These are phyloP conservation scores for Irpex rosettiformis DNA, from an alignment of 1,284 basidiomycete genomes.

Conservation along the genomic window DNA sequence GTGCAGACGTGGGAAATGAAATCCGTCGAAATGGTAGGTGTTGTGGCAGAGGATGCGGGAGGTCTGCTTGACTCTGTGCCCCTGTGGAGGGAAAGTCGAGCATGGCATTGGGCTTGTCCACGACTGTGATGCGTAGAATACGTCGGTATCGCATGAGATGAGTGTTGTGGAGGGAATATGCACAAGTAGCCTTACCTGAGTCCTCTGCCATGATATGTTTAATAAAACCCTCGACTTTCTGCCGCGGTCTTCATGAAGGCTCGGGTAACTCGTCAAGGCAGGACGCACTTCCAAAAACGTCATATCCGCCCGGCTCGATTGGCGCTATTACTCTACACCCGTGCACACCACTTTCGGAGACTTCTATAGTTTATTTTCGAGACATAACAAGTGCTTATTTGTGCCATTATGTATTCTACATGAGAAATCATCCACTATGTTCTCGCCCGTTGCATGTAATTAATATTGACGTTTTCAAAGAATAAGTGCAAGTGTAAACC, in stretches of 20 bases:
- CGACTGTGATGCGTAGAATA: slow-evolving; percentile 1
- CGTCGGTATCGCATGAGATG: slow-evolving; percentile 9
- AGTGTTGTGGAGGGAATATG: not conserved
- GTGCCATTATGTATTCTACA: too few species aligned
- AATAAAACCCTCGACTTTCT: not conserved
- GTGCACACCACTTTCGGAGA: slow-evolving; percentile 9
- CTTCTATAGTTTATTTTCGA: not conserved
- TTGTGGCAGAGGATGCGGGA: slow-evolving; percentile 30
- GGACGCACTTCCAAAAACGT: slow-evolving; percentile 4
- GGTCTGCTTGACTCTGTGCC: slow-evolving; percentile 14
- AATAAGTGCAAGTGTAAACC: too few species aligned
- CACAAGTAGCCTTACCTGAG: slow-evolving; percentile 7
- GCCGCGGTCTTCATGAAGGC: slow-evolving; percentile 5
- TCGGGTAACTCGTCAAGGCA: slow-evolving; percentile 3
- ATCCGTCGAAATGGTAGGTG: slow-evolving; percentile 73
- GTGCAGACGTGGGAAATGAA: slow-evolving; percentile 58
- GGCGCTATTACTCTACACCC: slow-evolving; percentile 10
- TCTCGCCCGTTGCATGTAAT: too few species aligned
- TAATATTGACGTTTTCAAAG: too few species aligned
- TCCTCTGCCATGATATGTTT: slow-evolving; percentile 6
- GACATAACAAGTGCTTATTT: too few species aligned
- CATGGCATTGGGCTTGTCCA: slow-evolving; percentile 19
- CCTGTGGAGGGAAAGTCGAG: slow-evolving; percentile 30
- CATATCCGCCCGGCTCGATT: not conserved
- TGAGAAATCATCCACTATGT: too few species aligned